Evolutionary conservation across 2,329 filamentous ascomycete genomes (phyloP).

Genomic region (Colletotrichum cuscutae): DNA sequence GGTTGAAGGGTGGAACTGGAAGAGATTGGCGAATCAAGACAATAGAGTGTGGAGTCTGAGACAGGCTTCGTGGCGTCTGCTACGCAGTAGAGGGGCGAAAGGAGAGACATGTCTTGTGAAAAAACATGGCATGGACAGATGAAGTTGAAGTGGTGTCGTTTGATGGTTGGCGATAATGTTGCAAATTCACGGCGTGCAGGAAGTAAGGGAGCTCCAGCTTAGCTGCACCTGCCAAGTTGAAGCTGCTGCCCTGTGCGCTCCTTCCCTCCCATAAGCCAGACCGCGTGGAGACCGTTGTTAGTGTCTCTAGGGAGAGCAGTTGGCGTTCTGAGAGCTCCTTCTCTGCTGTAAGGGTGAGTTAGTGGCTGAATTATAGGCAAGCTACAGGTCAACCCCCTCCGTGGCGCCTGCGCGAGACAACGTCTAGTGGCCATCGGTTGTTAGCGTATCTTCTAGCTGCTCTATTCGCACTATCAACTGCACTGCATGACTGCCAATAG

Average conservation of each 20-base stretch:
- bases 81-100: background rate
- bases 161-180: background rate
- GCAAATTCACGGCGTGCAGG: background rate
- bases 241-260: background rate
- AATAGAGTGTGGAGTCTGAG: background rate
- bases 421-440: background rate
- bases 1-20: background rate
- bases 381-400: background rate
- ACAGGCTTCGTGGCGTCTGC: slow-evolving; percentile 7
- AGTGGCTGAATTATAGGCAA: background rate
- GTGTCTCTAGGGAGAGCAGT: background rate
- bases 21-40: background rate
- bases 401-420: background rate
- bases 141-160: background rate
- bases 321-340: background rate
- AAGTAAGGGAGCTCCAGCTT: slow-evolving; percentile 5
- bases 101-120: slow-evolving; percentile 12
- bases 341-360: slow-evolving; percentile 7
- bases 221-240: background rate
- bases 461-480: background rate
- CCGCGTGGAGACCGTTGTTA: slow-evolving; percentile 2
- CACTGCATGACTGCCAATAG: background rate
- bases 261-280: background rate
- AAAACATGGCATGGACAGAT: background rate
- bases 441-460: background rate